Percentiles rank a stretch among this genome's conserved stretches.
phyloP scores from a whole-genome alignment of 805 yeast species.

The Isabelozyma pseudorhagii region DNA sequence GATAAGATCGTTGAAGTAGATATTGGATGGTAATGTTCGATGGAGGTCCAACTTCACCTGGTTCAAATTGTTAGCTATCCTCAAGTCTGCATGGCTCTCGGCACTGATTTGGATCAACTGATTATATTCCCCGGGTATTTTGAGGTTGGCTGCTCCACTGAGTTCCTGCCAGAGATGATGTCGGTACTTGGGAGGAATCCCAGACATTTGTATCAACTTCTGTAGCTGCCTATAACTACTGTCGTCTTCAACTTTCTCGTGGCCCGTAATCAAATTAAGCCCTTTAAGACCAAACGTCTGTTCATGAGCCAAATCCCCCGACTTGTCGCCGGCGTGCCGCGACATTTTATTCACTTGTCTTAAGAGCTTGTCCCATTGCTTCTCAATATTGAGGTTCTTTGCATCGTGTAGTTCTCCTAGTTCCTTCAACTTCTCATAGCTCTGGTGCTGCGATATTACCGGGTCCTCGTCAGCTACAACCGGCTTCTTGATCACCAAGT shows the following conservation, averaged over 20 bases:
- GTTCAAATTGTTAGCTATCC: conserved; percentile 30
- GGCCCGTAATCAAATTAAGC: conserved; percentile 19
- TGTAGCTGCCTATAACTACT: conserved; percentile 17
- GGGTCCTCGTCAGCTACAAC: not conserved
- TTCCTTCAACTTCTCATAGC: conserved; percentile 27
- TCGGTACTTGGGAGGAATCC: conserved; percentile 49
- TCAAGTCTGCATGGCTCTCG: conserved; percentile 1
- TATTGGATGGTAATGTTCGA: conserved; percentile 54
- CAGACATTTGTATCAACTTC: conserved; percentile 35
- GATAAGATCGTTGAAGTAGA: conserved; percentile 39
- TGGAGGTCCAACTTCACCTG: conserved; percentile 54
- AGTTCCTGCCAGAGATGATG: conserved; percentile 52
- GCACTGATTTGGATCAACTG: conserved; percentile 18
- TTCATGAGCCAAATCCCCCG: conserved; percentile 5
- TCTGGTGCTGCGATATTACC: not conserved
- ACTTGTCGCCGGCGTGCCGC: conserved; percentile 5
- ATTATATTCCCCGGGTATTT: conserved; percentile 47
- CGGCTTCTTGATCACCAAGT: not conserved
- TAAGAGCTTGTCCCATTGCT: conserved; percentile 47
- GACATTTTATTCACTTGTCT: conserved; percentile 24
- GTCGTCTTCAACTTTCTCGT: not conserved
- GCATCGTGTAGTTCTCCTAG: conserved; percentile 45
- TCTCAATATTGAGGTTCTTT: conserved; percentile 31
- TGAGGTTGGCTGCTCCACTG: conserved; percentile 44
- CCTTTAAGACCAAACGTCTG: conserved; percentile 41